Evolutionary conservation across 2,329 filamentous ascomycete genomes (phyloP), one percentile per base, ranked within the genome.

Genomic region (Diplodia mutila): DNA sequence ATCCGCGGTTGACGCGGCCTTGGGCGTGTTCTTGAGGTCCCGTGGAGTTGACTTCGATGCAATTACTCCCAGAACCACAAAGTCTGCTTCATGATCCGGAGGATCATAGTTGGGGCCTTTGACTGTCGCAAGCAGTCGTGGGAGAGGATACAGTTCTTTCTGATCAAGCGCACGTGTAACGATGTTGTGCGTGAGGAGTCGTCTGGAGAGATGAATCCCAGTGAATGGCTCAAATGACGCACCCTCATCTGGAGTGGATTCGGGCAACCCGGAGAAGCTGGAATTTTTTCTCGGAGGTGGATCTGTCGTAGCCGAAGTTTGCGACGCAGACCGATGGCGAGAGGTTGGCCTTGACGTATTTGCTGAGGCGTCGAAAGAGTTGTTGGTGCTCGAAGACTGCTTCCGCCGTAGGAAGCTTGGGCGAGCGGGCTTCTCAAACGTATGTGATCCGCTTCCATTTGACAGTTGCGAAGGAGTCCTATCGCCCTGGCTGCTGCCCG

Each of bases 31-130:
- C 70, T 87, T 87, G 39, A 87, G 84, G 59, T 87, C 82, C 49
- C 88, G 89, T 0, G 95, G 93, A 0, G 91, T 88, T 0, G 95
- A 97, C 77, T 98, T 98, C 52, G 89, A 91, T 7, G 92, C 93
- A 25, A 99, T 86, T 68, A 97, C 90, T 9, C 89, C 95, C 73
- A 98, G 90, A 1, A 98, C 87, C 8, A 99, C 93, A 74, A 94
- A 91, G 77, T 99, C 94, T 65, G 91, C 89, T 74, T 97, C 93
- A 64, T 93, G 84, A 68, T 96, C 94, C 3, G 89, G 89, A 0
- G 94, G 85, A 42, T 91, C 87, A 76, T 92, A 99, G 37, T 91
- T 86, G 0, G 95, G 95, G 0, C 89, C 88, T 78, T 94, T 97
- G 70, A 99, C 89, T 14, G 87, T 86, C 72, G 89, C 90, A 12